A percentile compares a stretch with the other conserved stretches of the same genome.
phyloP scores from a whole-genome alignment of 192 early-diverging fungal species.

The Backusella australiensis region DNA sequence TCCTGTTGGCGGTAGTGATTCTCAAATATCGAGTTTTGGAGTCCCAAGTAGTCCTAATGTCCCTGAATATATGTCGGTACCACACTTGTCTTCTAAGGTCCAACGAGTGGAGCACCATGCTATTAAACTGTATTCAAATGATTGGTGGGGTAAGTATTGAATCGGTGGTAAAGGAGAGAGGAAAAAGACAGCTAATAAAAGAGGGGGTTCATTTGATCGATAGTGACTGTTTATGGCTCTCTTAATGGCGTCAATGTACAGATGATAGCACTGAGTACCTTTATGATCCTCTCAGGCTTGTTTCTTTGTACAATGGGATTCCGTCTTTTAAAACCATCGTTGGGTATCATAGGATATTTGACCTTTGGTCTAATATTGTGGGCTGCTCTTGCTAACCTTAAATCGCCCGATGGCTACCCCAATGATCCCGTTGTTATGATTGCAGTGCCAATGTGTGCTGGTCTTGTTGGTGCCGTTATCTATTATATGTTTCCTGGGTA shows the following conservation, averaged over 20 bases:
- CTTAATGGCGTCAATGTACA: not conserved
- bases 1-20: not conserved
- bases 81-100: not conserved
- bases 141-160: not conserved
- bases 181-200: not conserved
- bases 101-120: not conserved
- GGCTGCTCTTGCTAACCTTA: constrained; percentile 9
- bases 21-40: not conserved
- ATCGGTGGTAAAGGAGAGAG: not conserved
- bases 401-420: not conserved
- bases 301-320: not conserved
- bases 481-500: not conserved
- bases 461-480: constrained; percentile 5
- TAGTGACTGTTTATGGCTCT: not conserved
- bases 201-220: not conserved
- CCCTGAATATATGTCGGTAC: not conserved
- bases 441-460: constrained; percentile 9
- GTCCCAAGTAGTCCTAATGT: not conserved
- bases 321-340: not conserved
- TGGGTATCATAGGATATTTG: not conserved
- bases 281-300: not conserved
- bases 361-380: not conserved
- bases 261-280: not conserved
- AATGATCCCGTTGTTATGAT: constrained; percentile 9
- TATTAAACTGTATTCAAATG: not conserved